phyloP scores from a whole-genome alignment of 164 flowering plant genomes.

The Chloranthus sessilifolius region DNA sequence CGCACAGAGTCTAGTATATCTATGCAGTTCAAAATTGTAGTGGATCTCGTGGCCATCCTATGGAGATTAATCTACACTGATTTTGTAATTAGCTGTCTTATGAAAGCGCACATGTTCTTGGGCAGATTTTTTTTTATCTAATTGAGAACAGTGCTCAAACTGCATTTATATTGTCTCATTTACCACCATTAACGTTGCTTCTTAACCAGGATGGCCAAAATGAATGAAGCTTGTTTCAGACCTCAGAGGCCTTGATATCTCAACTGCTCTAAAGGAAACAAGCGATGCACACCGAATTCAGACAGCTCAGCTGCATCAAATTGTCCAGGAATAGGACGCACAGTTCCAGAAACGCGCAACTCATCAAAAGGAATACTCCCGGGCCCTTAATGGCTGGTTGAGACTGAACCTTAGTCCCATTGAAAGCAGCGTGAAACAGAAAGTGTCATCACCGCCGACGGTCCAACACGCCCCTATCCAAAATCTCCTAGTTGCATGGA shows the following conservation, averaged over 20 bases:
- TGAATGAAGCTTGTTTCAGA: constrained; percentile 45
- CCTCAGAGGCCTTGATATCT: constrained; percentile 46
- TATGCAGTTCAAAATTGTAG: too few relatives aligned
- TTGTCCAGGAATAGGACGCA: constrained; percentile 51
- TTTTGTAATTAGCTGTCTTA: too few relatives aligned
- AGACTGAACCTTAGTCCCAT: constrained; percentile 78
- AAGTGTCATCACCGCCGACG: constrained; percentile 65
- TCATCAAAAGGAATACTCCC: constrained; percentile 63
- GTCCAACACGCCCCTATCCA: constrained; percentile 57
- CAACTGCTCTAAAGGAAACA: constrained; percentile 48
- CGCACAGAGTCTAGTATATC: too few relatives aligned
- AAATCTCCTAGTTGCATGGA: constrained; percentile 59
- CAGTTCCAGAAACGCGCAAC: constrained; percentile 55
- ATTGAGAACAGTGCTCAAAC: too few relatives aligned
- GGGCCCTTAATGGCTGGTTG: constrained; percentile 65
- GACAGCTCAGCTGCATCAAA: constrained; percentile 47
- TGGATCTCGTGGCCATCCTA: too few relatives aligned
- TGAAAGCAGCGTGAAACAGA: constrained; percentile 76
- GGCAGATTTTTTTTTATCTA: too few relatives aligned
- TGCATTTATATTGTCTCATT: too few relatives aligned
- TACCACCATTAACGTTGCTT: too few relatives aligned
- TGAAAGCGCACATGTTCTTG: too few relatives aligned
- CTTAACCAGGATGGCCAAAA: constrained; percentile 61
- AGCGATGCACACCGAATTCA: constrained; percentile 50
- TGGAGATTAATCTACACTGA: too few relatives aligned